A percentile compares a stretch with the other conserved stretches of the same genome.
Conservation (phyloP, 257 asterid species). For the Fraxinus americana region DNA sequence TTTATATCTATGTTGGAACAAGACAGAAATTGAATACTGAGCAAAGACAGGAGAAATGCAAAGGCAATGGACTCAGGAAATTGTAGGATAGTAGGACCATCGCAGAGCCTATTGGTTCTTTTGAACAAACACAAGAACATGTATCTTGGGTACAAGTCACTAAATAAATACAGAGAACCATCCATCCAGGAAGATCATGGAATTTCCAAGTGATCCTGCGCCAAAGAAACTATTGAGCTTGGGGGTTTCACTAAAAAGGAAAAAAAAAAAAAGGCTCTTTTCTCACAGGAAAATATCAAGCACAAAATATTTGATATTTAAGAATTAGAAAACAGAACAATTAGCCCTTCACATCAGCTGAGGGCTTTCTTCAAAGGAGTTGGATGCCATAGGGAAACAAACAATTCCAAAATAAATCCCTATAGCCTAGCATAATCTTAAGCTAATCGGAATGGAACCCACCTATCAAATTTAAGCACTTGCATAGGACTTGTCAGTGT, state of each 20-base stretch:
- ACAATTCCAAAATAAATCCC: constrained; percentile 11
- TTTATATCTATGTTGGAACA: constrained; percentile 85
- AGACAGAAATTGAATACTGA: constrained; percentile 78
- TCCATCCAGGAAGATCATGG: constrained; percentile 92
- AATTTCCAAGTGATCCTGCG: constrained; percentile 97
- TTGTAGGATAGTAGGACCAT: constrained; percentile 79
- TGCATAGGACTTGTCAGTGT: neutral
- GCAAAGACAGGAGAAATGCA: constrained; percentile 96
- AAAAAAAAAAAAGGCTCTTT: constrained; percentile 22
- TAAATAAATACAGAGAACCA: constrained; percentile 88
- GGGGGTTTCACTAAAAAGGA: constrained; percentile 55
- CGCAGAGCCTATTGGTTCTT: constrained; percentile 92
- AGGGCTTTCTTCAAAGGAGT: constrained; percentile 33
- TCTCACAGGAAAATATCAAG: constrained; percentile 41
- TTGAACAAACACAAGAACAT: constrained; percentile 78
- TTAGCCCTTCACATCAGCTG: constrained; percentile 21
- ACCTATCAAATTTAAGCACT: constrained; percentile 9
- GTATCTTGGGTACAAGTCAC: constrained; percentile 87
- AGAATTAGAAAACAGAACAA: constrained; percentile 24
- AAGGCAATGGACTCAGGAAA: constrained; percentile 89
- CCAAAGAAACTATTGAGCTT: constrained; percentile 94
- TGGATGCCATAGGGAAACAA: constrained; percentile 4
- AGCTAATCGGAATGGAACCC: constrained; percentile 8
- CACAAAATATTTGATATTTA: constrained; percentile 29
- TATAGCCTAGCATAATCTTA: constrained; percentile 15